Evolutionary conservation across 768 basidiomycete species (phyloP).

Genomic region (Rhizopogon vesiculosus): DNA sequence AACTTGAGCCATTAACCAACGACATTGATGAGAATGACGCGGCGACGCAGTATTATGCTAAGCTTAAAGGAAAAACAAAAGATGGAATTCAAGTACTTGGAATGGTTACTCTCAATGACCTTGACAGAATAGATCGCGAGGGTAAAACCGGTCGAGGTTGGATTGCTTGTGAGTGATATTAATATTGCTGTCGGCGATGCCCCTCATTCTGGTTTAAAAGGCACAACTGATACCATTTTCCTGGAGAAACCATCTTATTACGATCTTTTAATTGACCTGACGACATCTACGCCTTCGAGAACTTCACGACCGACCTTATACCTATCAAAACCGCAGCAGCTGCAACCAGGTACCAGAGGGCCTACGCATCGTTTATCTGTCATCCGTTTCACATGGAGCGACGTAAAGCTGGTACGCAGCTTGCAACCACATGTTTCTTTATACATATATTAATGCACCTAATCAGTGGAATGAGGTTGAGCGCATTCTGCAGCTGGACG

Average conservation of each 20-base stretch:
- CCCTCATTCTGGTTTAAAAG: conserved; percentile 21
- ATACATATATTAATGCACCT: conserved; percentile 1
- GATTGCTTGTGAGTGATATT: conserved; percentile 64
- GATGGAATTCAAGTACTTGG: conserved; percentile 68
- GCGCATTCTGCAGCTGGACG: conserved; percentile 57
- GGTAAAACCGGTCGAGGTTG: conserved; percentile 62
- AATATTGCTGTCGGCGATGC: not conserved
- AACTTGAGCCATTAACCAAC: conserved; percentile 20
- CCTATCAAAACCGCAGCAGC: conserved; percentile 42
- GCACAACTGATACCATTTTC: conserved; percentile 82
- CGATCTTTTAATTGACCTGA: conserved; percentile 78
- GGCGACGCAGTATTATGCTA: conserved; percentile 26
- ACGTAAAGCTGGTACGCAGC: conserved; percentile 60
- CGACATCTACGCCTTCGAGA: conserved; percentile 57
- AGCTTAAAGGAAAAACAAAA: conserved; percentile 35
- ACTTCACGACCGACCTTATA: conserved; percentile 65
- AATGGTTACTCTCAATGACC: conserved; percentile 73
- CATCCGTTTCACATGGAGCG: conserved; percentile 80
- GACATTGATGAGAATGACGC: conserved; percentile 17
- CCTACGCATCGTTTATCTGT: conserved; percentile 54
- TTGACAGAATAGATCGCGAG: conserved; percentile 56
- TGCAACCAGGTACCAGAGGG: conserved; percentile 29
- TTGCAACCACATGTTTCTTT: not conserved
- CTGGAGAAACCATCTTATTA: conserved; percentile 76
- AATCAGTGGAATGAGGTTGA: conserved; percentile 75